Evolutionary conservation across 495 filamentous ascomycete species (phyloP).

Genomic region (Aspergillus nidulans): DNA sequence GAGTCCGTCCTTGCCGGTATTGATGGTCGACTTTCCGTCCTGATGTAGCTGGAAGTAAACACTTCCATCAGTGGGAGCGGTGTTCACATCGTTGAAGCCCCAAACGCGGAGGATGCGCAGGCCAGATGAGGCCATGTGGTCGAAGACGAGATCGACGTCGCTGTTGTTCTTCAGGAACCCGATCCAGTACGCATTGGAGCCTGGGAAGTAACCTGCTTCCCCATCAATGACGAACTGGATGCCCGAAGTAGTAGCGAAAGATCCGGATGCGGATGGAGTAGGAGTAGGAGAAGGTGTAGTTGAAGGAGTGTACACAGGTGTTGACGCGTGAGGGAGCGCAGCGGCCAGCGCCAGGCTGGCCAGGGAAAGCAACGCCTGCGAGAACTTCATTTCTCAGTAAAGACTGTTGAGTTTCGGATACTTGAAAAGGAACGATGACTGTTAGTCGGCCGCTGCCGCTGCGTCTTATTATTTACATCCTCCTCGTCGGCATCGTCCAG

Average conservation of each 20-base stretch:
- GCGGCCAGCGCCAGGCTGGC: slow-evolving; percentile 19
- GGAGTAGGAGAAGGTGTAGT: not conserved
- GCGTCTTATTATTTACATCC: not conserved
- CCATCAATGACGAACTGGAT: slow-evolving; percentile 60
- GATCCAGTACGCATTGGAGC: slow-evolving; percentile 74
- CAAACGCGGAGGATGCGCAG: slow-evolving; percentile 67
- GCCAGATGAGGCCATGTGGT: slow-evolving; percentile 47
- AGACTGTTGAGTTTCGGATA: no score
- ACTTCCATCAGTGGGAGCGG: slow-evolving; percentile 38
- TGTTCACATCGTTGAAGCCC: slow-evolving; percentile 66
- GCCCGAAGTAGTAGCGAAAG: slow-evolving; percentile 47
- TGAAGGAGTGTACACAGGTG: not conserved
- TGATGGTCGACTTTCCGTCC: slow-evolving; percentile 53
- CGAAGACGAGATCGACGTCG: slow-evolving; percentile 59
- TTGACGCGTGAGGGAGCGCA: slow-evolving; percentile 10
- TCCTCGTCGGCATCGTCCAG: not conserved
- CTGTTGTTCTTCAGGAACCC: slow-evolving; percentile 58
- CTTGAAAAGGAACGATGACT: no score
- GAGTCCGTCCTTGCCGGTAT: slow-evolving; percentile 62
- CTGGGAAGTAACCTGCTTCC: slow-evolving; percentile 57
- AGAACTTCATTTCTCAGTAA: slow-evolving; percentile 9
- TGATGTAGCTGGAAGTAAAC: slow-evolving; percentile 60
- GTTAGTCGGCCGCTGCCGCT: no score
- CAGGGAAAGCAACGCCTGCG: slow-evolving; percentile 58
- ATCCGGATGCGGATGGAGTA: not conserved